Percentiles rank a stretch among this genome's conserved stretches.
Evolutionary conservation across 1,139 yeast genomes (phyloP).

Genomic region (Debaryomyces sp.): DNA sequence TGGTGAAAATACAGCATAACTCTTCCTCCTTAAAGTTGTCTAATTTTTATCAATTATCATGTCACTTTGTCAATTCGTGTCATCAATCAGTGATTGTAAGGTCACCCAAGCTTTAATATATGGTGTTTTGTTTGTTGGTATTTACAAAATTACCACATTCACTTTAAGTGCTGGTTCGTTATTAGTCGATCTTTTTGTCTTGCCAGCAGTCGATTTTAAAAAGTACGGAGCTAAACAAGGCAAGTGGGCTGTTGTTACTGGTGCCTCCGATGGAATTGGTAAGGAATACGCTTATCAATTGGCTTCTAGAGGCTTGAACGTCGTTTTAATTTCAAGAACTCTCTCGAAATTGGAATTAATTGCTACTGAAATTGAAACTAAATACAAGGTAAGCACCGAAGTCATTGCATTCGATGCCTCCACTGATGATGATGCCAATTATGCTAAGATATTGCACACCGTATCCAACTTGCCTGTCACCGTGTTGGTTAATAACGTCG

Average conservation of each 20-base stretch:
- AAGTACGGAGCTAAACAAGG: constrained; percentile 71
- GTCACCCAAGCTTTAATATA: constrained; percentile 28
- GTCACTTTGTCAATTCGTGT: constrained; percentile 19
- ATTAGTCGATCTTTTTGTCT: constrained; percentile 58
- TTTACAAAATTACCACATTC: constrained; percentile 46
- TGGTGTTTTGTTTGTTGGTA: constrained; percentile 52
- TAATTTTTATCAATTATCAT: constrained; percentile 8
- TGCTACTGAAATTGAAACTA: constrained; percentile 62
- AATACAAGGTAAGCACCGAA: constrained; percentile 64
- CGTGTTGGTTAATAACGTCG: constrained; percentile 87
- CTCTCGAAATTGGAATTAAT: constrained; percentile 70
- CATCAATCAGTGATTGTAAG: constrained; percentile 20
- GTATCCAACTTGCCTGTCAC: constrained; percentile 62
- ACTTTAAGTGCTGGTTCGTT: constrained; percentile 44
- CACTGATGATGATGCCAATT: constrained; percentile 54
- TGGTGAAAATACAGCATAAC: background rate
- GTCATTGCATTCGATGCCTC: constrained; percentile 82
- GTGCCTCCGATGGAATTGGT: constrained; percentile 98
- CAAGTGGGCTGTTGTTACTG: constrained; percentile 91
- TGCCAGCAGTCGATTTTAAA: constrained; percentile 62
- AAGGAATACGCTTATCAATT: constrained; percentile 86
- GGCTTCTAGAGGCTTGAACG: constrained; percentile 82
- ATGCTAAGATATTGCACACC: constrained; percentile 49
- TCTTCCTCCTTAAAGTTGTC: background rate
- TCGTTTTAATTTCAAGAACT: constrained; percentile 84